phyloP scores from a whole-genome alignment of 768 basidiomycete genomes.

The Mycena filopes region DNA sequence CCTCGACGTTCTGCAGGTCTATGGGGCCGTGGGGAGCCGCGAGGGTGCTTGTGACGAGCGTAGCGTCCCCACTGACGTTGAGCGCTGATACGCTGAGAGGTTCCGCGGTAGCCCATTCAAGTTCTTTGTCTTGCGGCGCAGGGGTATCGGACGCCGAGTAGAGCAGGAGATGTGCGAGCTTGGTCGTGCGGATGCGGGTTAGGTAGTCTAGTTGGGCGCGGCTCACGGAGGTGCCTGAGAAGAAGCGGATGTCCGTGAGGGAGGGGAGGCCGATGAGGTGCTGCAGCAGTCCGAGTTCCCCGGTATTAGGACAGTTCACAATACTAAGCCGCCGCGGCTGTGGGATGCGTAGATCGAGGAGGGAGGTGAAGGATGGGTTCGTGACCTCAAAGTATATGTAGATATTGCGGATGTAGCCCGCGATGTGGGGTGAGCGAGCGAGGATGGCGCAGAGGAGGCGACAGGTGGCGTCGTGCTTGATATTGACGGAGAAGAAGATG shows the following conservation, averaged over 20 bases:
- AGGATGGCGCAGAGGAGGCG: slow-evolving; percentile 11
- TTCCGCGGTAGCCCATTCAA: not conserved
- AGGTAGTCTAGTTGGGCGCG: slow-evolving; percentile 9
- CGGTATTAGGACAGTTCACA: slow-evolving; percentile 17
- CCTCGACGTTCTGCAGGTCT: not conserved
- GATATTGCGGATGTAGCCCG: slow-evolving; percentile 14
- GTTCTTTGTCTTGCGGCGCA: slow-evolving; percentile 11
- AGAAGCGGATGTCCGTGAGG: slow-evolving; percentile 12
- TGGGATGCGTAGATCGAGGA: slow-evolving; percentile 6
- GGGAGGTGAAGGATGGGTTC: not conserved
- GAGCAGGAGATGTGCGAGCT: slow-evolving; percentile 4
- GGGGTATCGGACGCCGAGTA: slow-evolving; percentile 20
- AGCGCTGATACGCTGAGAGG: not conserved
- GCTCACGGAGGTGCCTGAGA: slow-evolving; percentile 14
- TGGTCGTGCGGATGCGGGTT: not conserved
- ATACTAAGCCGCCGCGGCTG: slow-evolving; percentile 13
- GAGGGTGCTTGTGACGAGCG: not conserved
- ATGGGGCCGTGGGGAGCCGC: not conserved
- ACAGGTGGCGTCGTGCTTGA: slow-evolving; percentile 10
- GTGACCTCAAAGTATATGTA: slow-evolving; percentile 14
- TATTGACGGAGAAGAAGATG: slow-evolving; percentile 19
- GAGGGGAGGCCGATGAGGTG: slow-evolving; percentile 10
- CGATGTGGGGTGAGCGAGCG: slow-evolving; percentile 4
- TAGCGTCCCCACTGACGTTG: slow-evolving; percentile 11
- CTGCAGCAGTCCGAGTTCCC: slow-evolving; percentile 1